phyloP scores from a whole-genome alignment of 257 asterid genomes.

The Solanum bulbocastanum region DNA sequence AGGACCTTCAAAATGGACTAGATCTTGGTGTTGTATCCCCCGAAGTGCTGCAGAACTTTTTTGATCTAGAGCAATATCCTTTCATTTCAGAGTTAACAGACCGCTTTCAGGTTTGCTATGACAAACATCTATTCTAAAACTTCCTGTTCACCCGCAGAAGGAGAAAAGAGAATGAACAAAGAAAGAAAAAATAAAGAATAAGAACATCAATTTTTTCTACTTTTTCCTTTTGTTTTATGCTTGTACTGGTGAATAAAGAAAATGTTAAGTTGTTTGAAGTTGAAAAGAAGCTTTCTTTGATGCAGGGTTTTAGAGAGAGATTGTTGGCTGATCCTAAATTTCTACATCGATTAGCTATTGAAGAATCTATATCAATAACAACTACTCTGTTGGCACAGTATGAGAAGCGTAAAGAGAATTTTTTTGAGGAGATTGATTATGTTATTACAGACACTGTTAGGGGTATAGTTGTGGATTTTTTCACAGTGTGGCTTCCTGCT shows the following conservation, averaged over 20 bases:
- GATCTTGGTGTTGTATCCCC: slow-evolving; percentile 97
- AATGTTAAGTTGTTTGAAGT: not conserved
- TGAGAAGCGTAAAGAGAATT: slow-evolving; percentile 73
- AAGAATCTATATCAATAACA: slow-evolving; percentile 87
- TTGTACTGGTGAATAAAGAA: not conserved
- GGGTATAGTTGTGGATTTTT: slow-evolving; percentile 85
- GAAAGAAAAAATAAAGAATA: not conserved
- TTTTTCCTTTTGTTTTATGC: not conserved
- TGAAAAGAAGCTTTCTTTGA: slow-evolving; percentile 1
- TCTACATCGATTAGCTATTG: slow-evolving; percentile 81
- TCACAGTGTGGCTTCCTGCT: slow-evolving; percentile 98
- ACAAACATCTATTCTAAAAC: not conserved
- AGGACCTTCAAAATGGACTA: slow-evolving; percentile 92
- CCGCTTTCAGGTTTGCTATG: slow-evolving; percentile 59
- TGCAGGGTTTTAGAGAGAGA: slow-evolving; percentile 94
- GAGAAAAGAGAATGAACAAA: not conserved
- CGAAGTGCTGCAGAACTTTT: slow-evolving; percentile 83
- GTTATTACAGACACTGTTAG: slow-evolving; percentile 72
- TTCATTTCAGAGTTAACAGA: slow-evolving; percentile 54
- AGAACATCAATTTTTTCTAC: not conserved
- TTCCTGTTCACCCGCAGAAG: not conserved
- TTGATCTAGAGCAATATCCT: slow-evolving; percentile 85
- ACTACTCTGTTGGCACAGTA: slow-evolving; percentile 89
- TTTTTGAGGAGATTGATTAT: slow-evolving; percentile 83
- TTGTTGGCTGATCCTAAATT: slow-evolving; percentile 93